Base-by-base conservation (phyloP, 331 rosid species). In the Arachis monticola region DNA sequence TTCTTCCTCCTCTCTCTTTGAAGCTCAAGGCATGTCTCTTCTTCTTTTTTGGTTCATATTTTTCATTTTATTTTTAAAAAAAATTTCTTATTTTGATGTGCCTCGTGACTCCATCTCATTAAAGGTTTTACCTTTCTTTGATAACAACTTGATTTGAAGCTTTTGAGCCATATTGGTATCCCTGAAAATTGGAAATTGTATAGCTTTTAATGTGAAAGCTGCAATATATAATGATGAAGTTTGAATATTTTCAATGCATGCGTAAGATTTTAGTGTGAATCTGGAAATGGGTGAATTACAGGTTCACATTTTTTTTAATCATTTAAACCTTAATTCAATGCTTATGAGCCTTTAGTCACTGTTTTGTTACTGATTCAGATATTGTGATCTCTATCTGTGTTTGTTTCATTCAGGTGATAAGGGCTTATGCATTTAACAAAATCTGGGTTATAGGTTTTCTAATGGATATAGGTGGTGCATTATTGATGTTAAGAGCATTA, bases 401-500 rank as follows among this genome's bases (percentile, higher is more conserved):
- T 69, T 77, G 73, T 77, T 69, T 82, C 17, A 38, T 55, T 55
- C 76, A 94, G 99, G 97, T 94, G 65, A 83, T 94, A 77, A 92
- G 92, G 85, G 92, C 96, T 7, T 94, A 94, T 83, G 97, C 90
- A 68, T 82, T 91, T 65, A 92, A 94, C 82, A 92, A 62, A 83
- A 74, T 89, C 13, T 94, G 97, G 97, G 2, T 81, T 81, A 78
- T 87, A 22, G 97, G 99, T 57, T 94, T 94, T 79, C 81, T 92
- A 45, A 94, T 94, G 99, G 99, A 94, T 84, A 90, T 92, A 66
- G 86, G 85, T 81, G 99, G 99, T 60, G 99, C 99, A 50, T 10
- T 92, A 35, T 81, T 94, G 79, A 94, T 94, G 99, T 74, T 94
- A 83, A 92, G 93, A 85, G 99, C 99, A 22, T 69, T 94, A 62